Base-by-base conservation (phyloP, 208 protist genomes). In the Wallacemonas collosoma region DNA sequence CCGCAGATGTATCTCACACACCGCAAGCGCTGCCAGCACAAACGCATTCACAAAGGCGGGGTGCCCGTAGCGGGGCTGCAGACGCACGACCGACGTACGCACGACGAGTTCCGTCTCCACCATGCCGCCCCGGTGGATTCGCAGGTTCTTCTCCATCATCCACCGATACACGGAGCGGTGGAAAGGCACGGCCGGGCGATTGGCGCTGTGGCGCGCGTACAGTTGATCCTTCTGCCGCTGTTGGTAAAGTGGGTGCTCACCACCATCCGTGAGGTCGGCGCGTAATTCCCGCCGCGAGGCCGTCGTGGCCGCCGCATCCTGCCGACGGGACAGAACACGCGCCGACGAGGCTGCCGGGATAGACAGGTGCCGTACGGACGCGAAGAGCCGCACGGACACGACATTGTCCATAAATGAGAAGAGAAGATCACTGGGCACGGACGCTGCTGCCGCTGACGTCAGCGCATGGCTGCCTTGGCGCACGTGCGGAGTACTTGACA, bases 381-480 rank as follows among this genome's bases (percentile, higher is more conserved):
- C 85, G 36, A 64, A 65, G 39, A 90, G 74, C 12, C 51, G 74
- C 61, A 90, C 77, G 2, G 38, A 15, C 5, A 68, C 76, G 6
- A 83, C 74, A 73, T 87, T 90, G 63, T 85, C 85, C 55, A 87
- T 71, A 38, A 90, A 70, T 6, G 81, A 81, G 55, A 83, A 90
- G 45, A 79, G 40, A 26, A 76, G 63, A 48, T 73, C 48, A 41
- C 61, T 65, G 17, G 71, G 51, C 8, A 68, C 55, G 47, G 57
- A 26, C 55, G 48, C 61, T 44, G 71, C 9, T 14, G 58, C 1
- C 56, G 17, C 17, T 4, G 56, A 38, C 38, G 7, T 62, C 56
- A 62, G 56, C 56, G 38, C 56, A 15, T 38, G 56, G 8, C 35
- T 38, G 14, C 56, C 56, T 41, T 62, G 8, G 7, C 56, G 56